Conservation (phyloP, 1,139 yeast genomes). For the Lodderomyces orthopsilosis region DNA sequence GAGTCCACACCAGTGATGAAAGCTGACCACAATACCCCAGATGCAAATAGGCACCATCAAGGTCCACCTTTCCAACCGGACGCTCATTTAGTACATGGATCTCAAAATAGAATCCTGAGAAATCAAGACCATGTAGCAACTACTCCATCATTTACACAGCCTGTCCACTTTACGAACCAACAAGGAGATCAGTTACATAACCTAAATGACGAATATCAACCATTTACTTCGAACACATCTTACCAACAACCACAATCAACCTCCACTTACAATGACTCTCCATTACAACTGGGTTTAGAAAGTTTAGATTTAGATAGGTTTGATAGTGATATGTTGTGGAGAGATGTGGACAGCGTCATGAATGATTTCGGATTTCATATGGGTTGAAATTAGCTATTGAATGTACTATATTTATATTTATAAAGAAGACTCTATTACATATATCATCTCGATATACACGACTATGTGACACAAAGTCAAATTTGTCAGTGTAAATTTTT, state of each 20-base stretch:
- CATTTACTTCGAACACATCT: conserved; percentile 1
- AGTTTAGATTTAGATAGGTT: conserved; percentile 33
- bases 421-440: too few relatives aligned
- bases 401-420: too few relatives aligned
- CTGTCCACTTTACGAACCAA: not conserved
- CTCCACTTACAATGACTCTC: conserved; percentile 26
- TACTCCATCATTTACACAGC: conserved; percentile 3
- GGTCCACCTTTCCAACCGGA: not conserved
- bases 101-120: conserved; percentile 1
- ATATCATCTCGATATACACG: conserved; percentile 1
- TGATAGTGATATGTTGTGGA: conserved; percentile 73
- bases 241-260: conserved; percentile 13
- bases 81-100: not conserved
- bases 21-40: conserved; percentile 14
- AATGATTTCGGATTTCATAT: conserved; percentile 88
- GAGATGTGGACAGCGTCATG: conserved; percentile 89
- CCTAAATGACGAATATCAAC: not conserved
- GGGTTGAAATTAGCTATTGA: conserved; percentile 3
- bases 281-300: conserved; percentile 29
- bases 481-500: conserved; percentile 1
- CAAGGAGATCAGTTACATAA: not conserved
- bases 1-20: conserved; percentile 27
- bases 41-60: conserved; percentile 4
- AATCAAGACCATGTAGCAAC: conserved; percentile 3
- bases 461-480: not conserved